Evolutionary conservation across 176 grass and related monocot genomes (phyloP).

Genomic region (Aechmea fasciata): DNA sequence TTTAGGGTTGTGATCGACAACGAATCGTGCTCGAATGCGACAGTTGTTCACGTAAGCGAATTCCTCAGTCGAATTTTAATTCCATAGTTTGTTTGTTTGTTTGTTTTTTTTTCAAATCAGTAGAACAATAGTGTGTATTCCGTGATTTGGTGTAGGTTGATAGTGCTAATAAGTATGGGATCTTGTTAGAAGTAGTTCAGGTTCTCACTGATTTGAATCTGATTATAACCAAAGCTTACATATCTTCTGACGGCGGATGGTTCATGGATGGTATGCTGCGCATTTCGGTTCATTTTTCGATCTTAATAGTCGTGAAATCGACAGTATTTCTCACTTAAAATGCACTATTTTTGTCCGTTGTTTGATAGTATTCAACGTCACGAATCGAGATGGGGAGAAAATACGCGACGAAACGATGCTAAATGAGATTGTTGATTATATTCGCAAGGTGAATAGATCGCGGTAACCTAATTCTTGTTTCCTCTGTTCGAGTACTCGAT

Average conservation of each 20-base stretch:
- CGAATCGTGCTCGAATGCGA: constrained; percentile 53
- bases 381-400: constrained; percentile 56
- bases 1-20: constrained; percentile 80
- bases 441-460: constrained; percentile 45
- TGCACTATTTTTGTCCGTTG: background rate
- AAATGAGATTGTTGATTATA: constrained; percentile 40
- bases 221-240: constrained; percentile 79
- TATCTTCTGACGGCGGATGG: constrained; percentile 88
- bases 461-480: constrained; percentile 10
- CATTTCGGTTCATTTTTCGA: background rate
- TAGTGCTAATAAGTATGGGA: constrained; percentile 82
- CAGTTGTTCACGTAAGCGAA: constrained; percentile 54
- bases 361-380: constrained; percentile 77
- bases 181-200: constrained; percentile 84
- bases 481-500: constrained; percentile 9
- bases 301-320: constrained; percentile 1
- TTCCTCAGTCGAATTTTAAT: background rate
- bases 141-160: constrained; percentile 51
- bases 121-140: background rate
- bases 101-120: background rate
- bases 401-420: constrained; percentile 36
- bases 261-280: constrained; percentile 73
- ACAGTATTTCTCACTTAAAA: background rate
- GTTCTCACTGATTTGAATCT: constrained; percentile 77
- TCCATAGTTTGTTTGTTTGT: background rate